A percentile compares a stretch with the other conserved stretches of the same genome.
These are phyloP conservation scores for Lactifluus hygrophoroides DNA, from an alignment of 768 basidiomycete species.

Conservation along the genomic window DNA sequence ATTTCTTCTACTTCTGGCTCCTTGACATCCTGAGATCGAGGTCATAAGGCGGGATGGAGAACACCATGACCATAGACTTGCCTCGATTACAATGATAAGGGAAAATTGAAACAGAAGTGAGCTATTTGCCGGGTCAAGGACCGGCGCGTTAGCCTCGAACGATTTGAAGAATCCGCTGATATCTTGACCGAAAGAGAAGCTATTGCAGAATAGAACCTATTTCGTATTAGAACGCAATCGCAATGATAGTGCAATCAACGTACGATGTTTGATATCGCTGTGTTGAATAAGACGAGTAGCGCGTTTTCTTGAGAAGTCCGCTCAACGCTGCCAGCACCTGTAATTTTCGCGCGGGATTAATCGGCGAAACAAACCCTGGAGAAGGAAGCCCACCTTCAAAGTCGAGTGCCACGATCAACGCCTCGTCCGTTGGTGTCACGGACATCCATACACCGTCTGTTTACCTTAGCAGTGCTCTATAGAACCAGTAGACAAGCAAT, in stretches of 20 bases:
- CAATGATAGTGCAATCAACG: constrained; percentile 16
- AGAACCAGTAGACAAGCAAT: constrained; percentile 27
- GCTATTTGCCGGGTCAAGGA: constrained; percentile 51
- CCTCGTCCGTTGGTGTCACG: too few species aligned
- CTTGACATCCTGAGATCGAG: constrained; percentile 44
- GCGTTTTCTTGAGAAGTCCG: constrained; percentile 53
- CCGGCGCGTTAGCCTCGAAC: constrained; percentile 49
- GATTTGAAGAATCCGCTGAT: constrained; percentile 54
- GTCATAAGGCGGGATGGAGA: neutral
- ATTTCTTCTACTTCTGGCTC: constrained; percentile 56
- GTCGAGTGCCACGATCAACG: too few species aligned
- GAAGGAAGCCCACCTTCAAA: too few species aligned
- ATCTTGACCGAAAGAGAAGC: constrained; percentile 53
- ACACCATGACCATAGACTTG: constrained; percentile 13
- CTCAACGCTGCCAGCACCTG: constrained; percentile 57
- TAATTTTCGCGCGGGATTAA: neutral
- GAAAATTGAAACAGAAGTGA: constrained; percentile 51
- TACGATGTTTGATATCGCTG: constrained; percentile 60
- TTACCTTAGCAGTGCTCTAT: constrained; percentile 13
- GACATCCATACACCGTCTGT: too few species aligned
- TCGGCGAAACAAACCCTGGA: too few species aligned
- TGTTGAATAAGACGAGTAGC: too few species aligned
- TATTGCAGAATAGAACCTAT: constrained; percentile 57
- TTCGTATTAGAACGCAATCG: constrained; percentile 26
- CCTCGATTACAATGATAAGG: constrained; percentile 57